These are phyloP conservation scores for Biscogniauxia marginata DNA, from an alignment of 2,329 filamentous ascomycete species.

Conservation along the genomic window DNA sequence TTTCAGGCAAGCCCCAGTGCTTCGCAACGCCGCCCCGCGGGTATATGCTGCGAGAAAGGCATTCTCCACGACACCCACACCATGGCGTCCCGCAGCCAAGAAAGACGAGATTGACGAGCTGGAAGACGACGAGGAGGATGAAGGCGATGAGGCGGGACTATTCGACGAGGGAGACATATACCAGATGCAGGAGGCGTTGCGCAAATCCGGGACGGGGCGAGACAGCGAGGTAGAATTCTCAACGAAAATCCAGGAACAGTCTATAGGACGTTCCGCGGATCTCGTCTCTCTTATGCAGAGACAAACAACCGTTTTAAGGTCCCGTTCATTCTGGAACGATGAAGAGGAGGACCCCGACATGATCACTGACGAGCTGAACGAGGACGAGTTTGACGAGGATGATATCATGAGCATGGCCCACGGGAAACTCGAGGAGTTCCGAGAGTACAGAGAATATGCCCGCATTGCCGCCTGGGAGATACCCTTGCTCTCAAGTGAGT, in stretches of 20 bases:
- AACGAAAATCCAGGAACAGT: conserved; percentile 13
- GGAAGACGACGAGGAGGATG: conserved; percentile 14
- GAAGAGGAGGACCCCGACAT: conserved; percentile 30
- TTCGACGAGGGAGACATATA: neutral
- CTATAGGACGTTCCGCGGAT: conserved; percentile 1
- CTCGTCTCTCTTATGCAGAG: conserved; percentile 2
- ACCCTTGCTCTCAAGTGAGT: conserved; percentile 82
- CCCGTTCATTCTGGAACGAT: conserved; percentile 28
- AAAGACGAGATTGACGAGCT: conserved; percentile 21
- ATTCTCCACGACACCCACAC: conserved; percentile 28
- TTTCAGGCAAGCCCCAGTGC: conserved; percentile 27
- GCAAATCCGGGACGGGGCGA: neutral
- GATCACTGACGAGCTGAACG: conserved; percentile 24
- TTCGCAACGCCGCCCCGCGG: conserved; percentile 17
- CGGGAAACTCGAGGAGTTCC: conserved; percentile 80
- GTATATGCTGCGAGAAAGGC: conserved; percentile 25
- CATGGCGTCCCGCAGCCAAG: conserved; percentile 17
- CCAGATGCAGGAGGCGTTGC: neutral
- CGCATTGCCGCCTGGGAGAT: conserved; percentile 92
- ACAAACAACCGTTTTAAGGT: no score
- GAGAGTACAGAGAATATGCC: conserved; percentile 85
- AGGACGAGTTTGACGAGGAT: conserved; percentile 69
- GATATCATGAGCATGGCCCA: conserved; percentile 84
- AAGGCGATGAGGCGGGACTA: conserved; percentile 8
- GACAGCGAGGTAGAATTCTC: conserved; percentile 5